Evolutionary conservation across 2,329 filamentous ascomycete genomes (phyloP).

Genomic region (Plectosphaerella sp.): DNA sequence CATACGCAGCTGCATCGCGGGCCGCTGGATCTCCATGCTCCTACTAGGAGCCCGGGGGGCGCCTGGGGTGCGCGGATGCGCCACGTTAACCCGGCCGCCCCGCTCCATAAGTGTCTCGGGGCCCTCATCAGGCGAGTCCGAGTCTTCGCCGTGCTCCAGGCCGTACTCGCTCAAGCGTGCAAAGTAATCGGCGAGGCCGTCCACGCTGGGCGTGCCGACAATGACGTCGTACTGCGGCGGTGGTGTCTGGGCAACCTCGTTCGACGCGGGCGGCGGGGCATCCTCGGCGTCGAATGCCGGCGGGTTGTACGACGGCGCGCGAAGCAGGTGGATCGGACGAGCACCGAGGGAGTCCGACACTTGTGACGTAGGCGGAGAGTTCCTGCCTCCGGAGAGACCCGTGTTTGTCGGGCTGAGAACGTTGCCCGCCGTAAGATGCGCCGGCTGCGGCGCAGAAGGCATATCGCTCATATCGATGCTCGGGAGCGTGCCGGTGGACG

Average conservation of each 20-base stretch:
- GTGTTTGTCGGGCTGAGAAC: slow-evolving; percentile 14
- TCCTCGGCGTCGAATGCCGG: slow-evolving; percentile 81
- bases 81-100: slow-evolving; percentile 52
- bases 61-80: slow-evolving; percentile 51
- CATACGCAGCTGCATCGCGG: slow-evolving; percentile 28
- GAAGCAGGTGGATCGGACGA: slow-evolving; percentile 79
- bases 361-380: slow-evolving; percentile 7
- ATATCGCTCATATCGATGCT: slow-evolving; percentile 30
- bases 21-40: slow-evolving; percentile 51
- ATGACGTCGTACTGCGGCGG: slow-evolving; percentile 82
- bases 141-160: slow-evolving; percentile 38
- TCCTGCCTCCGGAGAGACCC: slow-evolving; percentile 1
- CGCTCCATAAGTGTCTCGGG: slow-evolving; percentile 43
- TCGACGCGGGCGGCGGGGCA: slow-evolving; percentile 50
- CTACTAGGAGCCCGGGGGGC: slow-evolving; percentile 48
- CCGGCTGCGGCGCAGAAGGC: slow-evolving; percentile 50
- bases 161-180: slow-evolving; percentile 72
- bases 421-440: slow-evolving; percentile 37
- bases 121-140: slow-evolving; percentile 36
- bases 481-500: slow-evolving; percentile 47
- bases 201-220: slow-evolving; percentile 62
- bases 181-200: slow-evolving; percentile 83
- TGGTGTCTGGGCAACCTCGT: slow-evolving; percentile 55
- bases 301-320: slow-evolving; percentile 81
- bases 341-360: slow-evolving; percentile 19